phyloP scores from a whole-genome alignment of 2,329 filamentous ascomycete genomes.

The Falciphora oryzae region DNA sequence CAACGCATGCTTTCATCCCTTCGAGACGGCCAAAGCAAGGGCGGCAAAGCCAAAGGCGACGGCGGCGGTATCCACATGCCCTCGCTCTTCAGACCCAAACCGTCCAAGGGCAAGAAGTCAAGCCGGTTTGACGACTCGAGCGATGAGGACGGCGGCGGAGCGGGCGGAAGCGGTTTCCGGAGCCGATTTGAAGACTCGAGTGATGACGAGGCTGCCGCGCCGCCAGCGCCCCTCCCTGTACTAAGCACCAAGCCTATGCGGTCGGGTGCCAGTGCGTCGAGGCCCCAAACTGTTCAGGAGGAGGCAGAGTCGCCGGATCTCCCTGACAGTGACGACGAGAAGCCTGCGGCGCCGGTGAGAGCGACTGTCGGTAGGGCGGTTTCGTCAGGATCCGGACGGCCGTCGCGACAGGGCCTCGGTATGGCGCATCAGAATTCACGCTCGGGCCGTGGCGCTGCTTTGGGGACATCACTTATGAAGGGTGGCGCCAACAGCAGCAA shows the following conservation, averaged over 20 bases:
- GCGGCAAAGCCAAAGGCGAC: conserved; percentile 7
- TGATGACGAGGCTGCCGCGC: conserved; percentile 47
- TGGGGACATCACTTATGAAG: conserved; percentile 7
- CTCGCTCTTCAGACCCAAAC: conserved; percentile 28
- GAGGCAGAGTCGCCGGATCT: conserved; percentile 50
- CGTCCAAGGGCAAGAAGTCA: conserved; percentile 27
- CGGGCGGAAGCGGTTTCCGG: conserved; percentile 29
- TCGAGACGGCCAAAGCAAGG: conserved; percentile 12
- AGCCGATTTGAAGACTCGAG: conserved; percentile 69
- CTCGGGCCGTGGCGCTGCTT: conserved; percentile 32
- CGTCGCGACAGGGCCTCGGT: no score
- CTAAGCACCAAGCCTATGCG: conserved; percentile 19
- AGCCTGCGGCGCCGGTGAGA: background rate
- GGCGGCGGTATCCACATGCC: conserved; percentile 32
- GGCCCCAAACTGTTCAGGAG: conserved; percentile 8
- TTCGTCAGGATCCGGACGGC: no score
- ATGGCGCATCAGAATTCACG: conserved; percentile 24
- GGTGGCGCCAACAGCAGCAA: conserved; percentile 1
- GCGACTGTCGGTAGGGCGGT: background rate
- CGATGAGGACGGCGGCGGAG: conserved; percentile 46
- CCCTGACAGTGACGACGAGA: conserved; percentile 50
- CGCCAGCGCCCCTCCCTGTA: conserved; percentile 26
- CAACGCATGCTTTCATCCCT: conserved; percentile 12
- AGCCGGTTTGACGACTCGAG: conserved; percentile 56
- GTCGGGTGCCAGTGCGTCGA: conserved; percentile 5